Evolutionary conservation across 1,139 yeast species (phyloP), one percentile per base, ranked within the genome.

Genomic region (Pichia inconspicua): DNA sequence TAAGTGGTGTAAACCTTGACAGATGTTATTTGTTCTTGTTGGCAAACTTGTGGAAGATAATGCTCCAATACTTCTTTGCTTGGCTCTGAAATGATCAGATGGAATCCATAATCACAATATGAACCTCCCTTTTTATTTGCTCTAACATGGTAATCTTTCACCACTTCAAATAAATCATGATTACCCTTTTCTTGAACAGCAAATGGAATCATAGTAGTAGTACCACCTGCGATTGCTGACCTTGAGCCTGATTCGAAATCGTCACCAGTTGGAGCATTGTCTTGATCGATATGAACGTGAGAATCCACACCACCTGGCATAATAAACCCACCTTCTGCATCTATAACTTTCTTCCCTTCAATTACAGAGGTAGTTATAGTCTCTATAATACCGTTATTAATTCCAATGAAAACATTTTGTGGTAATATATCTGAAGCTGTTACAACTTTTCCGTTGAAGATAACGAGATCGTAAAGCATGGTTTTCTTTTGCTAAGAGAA

Each of bases 191-290:
- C 62, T 52, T 72, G 77, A 27, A 69, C 62, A 25, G 75, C 75
- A 64, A 73, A 69, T 14, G 71, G 67, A 48, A 72, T 60, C 43
- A 73, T 61, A 0, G 75, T 67, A 5, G 78, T 73, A 3, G 75
- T 73, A 12, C 78, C 78, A 39, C 78, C 78, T 9, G 79, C 72
- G 17, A 82, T 77, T 1, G 84, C 84, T 19, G 82, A 75, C 57
- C 72, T 70, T 4, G 85, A 75, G 0, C 83, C 85, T 4, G 80
- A 71, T 43, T 73, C 80, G 58, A 78, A 77, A 6, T 78, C 78
- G 59, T 79, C 84, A 7, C 51, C 51, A 7, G 48, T 46, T 10
- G 51, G 51, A 9, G 55, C 52, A 39, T 55, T 55, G 27, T 49
- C 53, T 43, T 57, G 54, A 73, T 78, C 77, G 47, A 80, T 65